Evolutionary conservation across 2,329 filamentous ascomycete species (phyloP).

Genomic region (Hypoxylon sp.): DNA sequence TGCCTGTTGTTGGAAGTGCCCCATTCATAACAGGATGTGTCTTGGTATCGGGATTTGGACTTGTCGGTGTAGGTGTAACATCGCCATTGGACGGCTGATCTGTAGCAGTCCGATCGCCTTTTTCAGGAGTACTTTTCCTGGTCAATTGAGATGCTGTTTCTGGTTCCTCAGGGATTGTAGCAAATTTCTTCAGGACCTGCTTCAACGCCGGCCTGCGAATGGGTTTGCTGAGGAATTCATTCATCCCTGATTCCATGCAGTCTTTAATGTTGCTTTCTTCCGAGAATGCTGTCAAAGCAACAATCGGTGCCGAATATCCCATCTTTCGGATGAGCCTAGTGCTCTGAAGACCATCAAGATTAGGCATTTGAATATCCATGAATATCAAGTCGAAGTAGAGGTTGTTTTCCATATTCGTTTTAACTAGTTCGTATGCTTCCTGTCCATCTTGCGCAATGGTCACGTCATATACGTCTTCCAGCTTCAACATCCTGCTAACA

Average conservation of each 20-base stretch:
- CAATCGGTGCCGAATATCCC: constrained; percentile 89
- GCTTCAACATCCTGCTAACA: constrained; percentile 75
- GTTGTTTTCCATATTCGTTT: constrained; percentile 81
- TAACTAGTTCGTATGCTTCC: constrained; percentile 89
- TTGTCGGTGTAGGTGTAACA: neutral
- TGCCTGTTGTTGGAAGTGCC: constrained; percentile 21
- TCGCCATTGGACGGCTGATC: constrained; percentile 39
- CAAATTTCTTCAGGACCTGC: constrained; percentile 86
- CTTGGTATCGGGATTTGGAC: constrained; percentile 29
- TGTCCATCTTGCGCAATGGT: constrained; percentile 89
- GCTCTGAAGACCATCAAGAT: constrained; percentile 88
- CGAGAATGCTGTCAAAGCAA: constrained; percentile 90
- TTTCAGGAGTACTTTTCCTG: constrained; percentile 51
- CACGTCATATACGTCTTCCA: constrained; percentile 87
- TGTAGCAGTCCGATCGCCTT: constrained; percentile 28
- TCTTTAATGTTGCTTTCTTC: constrained; percentile 91
- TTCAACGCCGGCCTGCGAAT: constrained; percentile 89
- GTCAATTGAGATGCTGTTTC: constrained; percentile 57
- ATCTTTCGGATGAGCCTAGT: constrained; percentile 87
- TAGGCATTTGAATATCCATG: constrained; percentile 98
- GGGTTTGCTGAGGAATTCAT: constrained; percentile 84
- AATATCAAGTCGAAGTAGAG: constrained; percentile 88
- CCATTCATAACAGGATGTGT: constrained; percentile 34
- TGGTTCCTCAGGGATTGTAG: constrained; percentile 83
- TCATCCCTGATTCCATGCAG: constrained; percentile 91